phyloP scores from a whole-genome alignment of 345 rosid species.

The Chamaenerion angustifolium region DNA sequence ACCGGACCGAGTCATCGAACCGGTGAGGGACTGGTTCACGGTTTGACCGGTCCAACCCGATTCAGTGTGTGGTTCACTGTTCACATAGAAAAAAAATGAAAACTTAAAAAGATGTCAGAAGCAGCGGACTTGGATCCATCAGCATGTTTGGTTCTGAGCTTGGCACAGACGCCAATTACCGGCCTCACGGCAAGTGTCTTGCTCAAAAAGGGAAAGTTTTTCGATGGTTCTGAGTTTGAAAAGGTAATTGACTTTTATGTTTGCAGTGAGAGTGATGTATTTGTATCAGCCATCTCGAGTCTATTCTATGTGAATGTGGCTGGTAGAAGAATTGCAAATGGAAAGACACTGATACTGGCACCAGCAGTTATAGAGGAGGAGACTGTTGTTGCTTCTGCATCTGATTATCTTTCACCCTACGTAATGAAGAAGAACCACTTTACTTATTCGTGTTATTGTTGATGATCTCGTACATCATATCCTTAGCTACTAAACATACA shows the following conservation, averaged over 20 bases:
- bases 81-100: no score
- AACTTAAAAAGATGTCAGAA: no score
- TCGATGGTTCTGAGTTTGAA: slow-evolving; percentile 62
- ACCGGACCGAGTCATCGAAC: no score
- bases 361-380: slow-evolving; percentile 62
- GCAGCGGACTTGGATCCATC: no score
- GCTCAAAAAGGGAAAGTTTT: slow-evolving; percentile 58
- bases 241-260: slow-evolving; percentile 84
- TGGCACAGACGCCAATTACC: no score
- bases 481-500: no score
- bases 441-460: slow-evolving; percentile 92
- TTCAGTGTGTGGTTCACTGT: no score
- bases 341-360: slow-evolving; percentile 71
- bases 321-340: slow-evolving; percentile 84
- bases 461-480: slow-evolving; percentile 3
- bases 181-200: no score
- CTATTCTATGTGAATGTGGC: slow-evolving; percentile 93
- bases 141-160: no score
- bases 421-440: slow-evolving; percentile 83
- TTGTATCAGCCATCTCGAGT: slow-evolving; percentile 92
- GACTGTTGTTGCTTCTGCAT: slow-evolving; percentile 35
- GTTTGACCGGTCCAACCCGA: no score
- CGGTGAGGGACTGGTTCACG: no score
- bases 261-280: slow-evolving; percentile 72
- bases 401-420: slow-evolving; percentile 67